These are phyloP conservation scores for Eustoma russellianum DNA, from an alignment of 257 asterid genomes.

Conservation along the genomic window DNA sequence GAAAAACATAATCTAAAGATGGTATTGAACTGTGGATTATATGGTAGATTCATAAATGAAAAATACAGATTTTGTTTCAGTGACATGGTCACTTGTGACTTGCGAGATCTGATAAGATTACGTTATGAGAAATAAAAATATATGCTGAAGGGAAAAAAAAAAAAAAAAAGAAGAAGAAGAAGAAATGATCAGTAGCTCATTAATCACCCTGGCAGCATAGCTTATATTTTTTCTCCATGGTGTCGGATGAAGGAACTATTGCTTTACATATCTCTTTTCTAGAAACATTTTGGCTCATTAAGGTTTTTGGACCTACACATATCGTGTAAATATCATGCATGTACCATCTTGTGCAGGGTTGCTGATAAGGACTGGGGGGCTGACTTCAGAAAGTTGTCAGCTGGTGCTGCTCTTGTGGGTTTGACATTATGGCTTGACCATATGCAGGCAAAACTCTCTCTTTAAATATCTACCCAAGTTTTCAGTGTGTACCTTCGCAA, in stretches of 20 bases:
- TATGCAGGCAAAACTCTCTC: constrained; percentile 66
- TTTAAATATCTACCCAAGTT: constrained; percentile 1
- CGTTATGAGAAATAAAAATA: too few relatives aligned
- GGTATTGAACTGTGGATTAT: too few relatives aligned
- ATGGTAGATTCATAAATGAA: too few relatives aligned
- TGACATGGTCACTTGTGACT: too few relatives aligned
- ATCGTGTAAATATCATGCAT: not conserved
- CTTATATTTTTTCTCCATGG: not conserved
- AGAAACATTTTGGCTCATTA: constrained; percentile 8
- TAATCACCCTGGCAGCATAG: too few relatives aligned
- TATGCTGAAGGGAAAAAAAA: too few relatives aligned
- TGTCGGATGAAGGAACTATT: not conserved
- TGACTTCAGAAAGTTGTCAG: constrained; percentile 85
- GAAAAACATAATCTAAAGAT: too few relatives aligned
- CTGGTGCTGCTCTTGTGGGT: constrained; percentile 94
- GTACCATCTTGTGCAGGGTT: constrained; percentile 51
- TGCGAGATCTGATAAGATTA: too few relatives aligned
- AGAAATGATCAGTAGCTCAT: too few relatives aligned
- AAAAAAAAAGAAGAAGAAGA: too few relatives aligned
- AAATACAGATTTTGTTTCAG: too few relatives aligned
- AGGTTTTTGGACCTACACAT: not conserved
- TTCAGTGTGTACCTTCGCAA: not conserved
- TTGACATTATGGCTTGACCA: constrained; percentile 95
- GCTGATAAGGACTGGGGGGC: constrained; percentile 99
- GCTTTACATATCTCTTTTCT: constrained; percentile 7